Base-by-base conservation (phyloP, 2,329 filamentous ascomycete species). In the Colletotrichum somersetense region DNA sequence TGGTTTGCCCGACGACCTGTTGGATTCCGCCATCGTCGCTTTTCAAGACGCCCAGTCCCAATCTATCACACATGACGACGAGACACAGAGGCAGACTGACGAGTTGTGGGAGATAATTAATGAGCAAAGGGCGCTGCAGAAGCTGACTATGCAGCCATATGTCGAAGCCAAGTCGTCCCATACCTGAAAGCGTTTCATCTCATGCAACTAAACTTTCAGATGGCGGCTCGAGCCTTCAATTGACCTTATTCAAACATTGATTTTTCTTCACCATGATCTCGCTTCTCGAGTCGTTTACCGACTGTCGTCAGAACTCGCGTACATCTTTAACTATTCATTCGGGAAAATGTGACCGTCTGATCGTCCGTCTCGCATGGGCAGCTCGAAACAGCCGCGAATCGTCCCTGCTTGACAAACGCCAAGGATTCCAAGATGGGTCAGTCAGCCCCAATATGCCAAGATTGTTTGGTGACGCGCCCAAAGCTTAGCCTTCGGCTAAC, bases 21-120 rank as follows among this genome's bases (percentile, higher is more conserved):
- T 91, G 42, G 85, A 89, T 73, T 79, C 82, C 56, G 88, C 88
- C 16, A 83, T 89, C 33, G 78, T 85, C 4, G 81, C 84, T 7
- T 84, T 90, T 58, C 72, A 75, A 8, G 63, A 71, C 61, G 72
- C 20, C 56, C 81, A 82, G 70, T 77, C 82, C 44, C 80, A 78
- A 12, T 20, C 78, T 79, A 65, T 74, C 75, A 20, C 78, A n/a
- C 67, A 70, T 56, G 72, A 69, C 42, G 42, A 44, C 16, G 73
- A 73, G 38, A 58, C 53, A 35, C 65, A 76, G 63, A 77, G 74
- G 42, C 77, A 82, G 55, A 83, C 82, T 44, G 79, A 82, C 16
- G 81, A 83, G 75, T 77, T 84, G 59, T 79, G 80, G 77, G 79
- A 81, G 62, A 80, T 84, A 46, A 76, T 85, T 74, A 80, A 82